Evolutionary conservation across 2,329 filamentous ascomycete species (phyloP).

Genomic region (Rutstroemia sp.): DNA sequence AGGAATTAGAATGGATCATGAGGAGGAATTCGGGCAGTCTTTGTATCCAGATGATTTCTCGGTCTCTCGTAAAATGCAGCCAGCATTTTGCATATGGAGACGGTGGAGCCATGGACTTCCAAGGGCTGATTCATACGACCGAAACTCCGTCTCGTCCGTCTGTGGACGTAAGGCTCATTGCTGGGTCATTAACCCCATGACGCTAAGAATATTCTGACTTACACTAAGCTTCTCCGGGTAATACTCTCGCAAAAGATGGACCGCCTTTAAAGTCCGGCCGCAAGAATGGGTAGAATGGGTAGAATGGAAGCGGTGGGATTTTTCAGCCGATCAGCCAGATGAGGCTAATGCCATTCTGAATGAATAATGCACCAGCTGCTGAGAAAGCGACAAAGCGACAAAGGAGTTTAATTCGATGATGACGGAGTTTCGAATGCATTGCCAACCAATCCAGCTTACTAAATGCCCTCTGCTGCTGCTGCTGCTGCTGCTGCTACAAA

Average conservation of each 20-base stretch:
- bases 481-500: too few relatives aligned
- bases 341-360: too few relatives aligned
- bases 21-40: constrained; percentile 6
- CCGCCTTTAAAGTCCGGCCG: background rate
- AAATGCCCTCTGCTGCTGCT: background rate
- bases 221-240: background rate
- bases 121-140: constrained; percentile 10
- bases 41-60: constrained; percentile 8
- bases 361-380: too few relatives aligned
- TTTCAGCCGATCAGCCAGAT: background rate
- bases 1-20: background rate
- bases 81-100: background rate
- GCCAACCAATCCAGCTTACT: background rate
- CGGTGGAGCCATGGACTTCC: background rate
- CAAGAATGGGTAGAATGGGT: background rate
- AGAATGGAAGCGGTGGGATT: background rate
- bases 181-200: background rate
- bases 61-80: background rate
- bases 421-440: background rate
- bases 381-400: too few relatives aligned
- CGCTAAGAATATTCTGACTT: too few relatives aligned
- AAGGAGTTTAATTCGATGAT: too few relatives aligned
- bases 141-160: constrained; percentile 6
- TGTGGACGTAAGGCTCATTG: constrained; percentile 4
- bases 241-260: background rate